Evolutionary conservation across 2,329 filamentous ascomycete genomes (phyloP), one percentile per base, ranked within the genome.

Genomic region (Seiridium unicorne): DNA sequence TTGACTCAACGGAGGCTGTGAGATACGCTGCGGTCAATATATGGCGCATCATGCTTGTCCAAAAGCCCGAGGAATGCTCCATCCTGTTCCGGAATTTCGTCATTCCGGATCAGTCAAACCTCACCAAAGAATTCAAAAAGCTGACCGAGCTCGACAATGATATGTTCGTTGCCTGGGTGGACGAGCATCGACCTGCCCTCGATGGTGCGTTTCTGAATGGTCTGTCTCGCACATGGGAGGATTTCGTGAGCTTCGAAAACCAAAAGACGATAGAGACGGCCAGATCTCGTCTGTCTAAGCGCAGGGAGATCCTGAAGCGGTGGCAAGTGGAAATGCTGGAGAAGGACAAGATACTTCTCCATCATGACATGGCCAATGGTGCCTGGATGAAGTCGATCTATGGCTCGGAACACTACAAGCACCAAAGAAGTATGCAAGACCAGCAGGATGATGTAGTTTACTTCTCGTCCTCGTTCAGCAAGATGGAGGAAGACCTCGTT

Each of bases 321-420:
- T 97, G 93, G 94, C 86, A 90, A 47, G 75, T 81, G 2, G 89
- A 94, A 64, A 87, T 88, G 55, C 75, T 85, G 4, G 82, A 83
- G 31, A 84, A 84, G 8, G 91, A 96, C 18, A 90, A 90, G 64
- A 81, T 90, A 13, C 84, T 93, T 60, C 81, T 89, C 58, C 88
- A 88, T n/a, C 94, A 98, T 69, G 92, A 97, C 68, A 87, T 91
- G 65, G 90, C 92, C 0, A 94, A 95, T 59, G 89, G 86, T 46
- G 89, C 94, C 61, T 99, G 94, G 95, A 90, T 94, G 79, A 92
- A 93, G 67, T 98, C 97, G 68, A 97, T 99, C 46, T 95, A 94
- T 73, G 88, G 90, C 54, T 92, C 94, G 0, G 95, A 99, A 72
- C 89, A 95, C 65, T 85, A 94, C 70, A 98, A 97, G 72, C 89